phyloP scores from a whole-genome alignment of 345 rosid species.

The Gossypium longicalyx region DNA sequence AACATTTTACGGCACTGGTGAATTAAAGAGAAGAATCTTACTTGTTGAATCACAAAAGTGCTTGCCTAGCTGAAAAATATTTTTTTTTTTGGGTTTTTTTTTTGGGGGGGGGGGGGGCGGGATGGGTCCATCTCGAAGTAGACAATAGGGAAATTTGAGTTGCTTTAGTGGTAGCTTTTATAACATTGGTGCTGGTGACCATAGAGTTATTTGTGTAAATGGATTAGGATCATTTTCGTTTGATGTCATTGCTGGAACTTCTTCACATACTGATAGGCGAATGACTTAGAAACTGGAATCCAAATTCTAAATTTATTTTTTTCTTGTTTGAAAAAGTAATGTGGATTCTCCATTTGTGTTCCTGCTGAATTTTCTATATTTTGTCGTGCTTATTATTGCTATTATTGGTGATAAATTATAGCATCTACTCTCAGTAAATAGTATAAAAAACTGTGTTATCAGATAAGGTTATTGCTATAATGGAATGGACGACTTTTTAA shows the following conservation, averaged over 20 bases:
- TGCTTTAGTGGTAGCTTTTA: background rate
- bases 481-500: background rate
- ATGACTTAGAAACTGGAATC: background rate
- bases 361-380: background rate
- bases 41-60: slow-evolving; percentile 1
- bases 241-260: background rate
- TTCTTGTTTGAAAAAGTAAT: background rate
- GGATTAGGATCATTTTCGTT: background rate
- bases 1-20: background rate
- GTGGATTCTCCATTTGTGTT: background rate
- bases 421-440: background rate
- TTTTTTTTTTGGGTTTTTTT: background rate
- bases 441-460: background rate
- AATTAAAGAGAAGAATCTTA: background rate
- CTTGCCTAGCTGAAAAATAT: background rate
- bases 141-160: background rate
- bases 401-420: background rate
- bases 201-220: background rate
- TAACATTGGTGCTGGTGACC: background rate
- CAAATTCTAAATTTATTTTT: background rate
- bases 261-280: background rate
- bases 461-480: background rate
- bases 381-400: background rate
- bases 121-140: background rate
- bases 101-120: fast-evolving